Conservation (phyloP, 805 yeast genomes). For the Metschnikowia similis region DNA sequence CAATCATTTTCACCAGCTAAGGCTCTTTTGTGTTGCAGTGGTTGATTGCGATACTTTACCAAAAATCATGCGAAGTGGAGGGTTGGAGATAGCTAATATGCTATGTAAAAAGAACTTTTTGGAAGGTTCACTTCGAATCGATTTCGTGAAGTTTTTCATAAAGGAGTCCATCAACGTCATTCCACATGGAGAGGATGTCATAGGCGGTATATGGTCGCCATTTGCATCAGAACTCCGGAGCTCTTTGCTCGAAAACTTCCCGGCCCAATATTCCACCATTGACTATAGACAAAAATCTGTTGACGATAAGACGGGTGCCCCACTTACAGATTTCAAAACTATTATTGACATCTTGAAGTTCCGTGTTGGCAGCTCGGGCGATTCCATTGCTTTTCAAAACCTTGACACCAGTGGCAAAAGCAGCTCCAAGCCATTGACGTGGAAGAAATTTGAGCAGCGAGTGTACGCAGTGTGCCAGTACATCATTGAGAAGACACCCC, state of each 20-base stretch:
- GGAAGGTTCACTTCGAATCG: constrained; percentile 75
- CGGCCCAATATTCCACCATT: constrained; percentile 75
- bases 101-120: constrained; percentile 71
- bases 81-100: constrained; percentile 90
- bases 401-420: constrained; percentile 34
- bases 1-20: constrained; percentile 56
- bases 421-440: constrained; percentile 42
- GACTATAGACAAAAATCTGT: constrained; percentile 71
- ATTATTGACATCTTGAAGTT: constrained; percentile 74
- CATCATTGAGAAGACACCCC: constrained; percentile 59
- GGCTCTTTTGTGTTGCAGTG: constrained; percentile 76
- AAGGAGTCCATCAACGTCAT: constrained; percentile 58
- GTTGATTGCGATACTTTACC: constrained; percentile 81
- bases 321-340: constrained; percentile 65
- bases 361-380: constrained; percentile 70
- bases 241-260: constrained; percentile 56
- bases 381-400: constrained; percentile 68
- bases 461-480: constrained; percentile 72
- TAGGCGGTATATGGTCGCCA: constrained; percentile 82
- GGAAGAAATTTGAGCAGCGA: constrained; percentile 79
- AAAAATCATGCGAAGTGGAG: constrained; percentile 76
- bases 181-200: constrained; percentile 69
- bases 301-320: constrained; percentile 75
- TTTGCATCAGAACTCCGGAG: constrained; percentile 66
- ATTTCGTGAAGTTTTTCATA: constrained; percentile 75